These are phyloP conservation scores for Lathyrus aphaca DNA, from an alignment of 306 rosid species.

Conservation along the genomic window DNA sequence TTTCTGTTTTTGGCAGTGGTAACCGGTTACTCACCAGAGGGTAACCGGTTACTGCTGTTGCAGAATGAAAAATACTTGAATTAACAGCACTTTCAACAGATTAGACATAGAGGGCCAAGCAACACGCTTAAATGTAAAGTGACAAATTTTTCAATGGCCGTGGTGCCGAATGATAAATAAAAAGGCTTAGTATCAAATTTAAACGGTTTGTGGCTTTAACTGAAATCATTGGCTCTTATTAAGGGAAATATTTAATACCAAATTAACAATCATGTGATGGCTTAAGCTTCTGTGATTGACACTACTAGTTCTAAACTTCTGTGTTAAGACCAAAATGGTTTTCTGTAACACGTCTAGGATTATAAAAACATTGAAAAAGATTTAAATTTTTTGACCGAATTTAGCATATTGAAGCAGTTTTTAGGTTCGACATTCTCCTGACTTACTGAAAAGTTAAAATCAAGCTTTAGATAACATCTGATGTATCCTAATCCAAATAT, in stretches of 20 bases:
- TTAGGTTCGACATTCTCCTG: constrained; percentile 8
- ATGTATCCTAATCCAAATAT: constrained; percentile 8
- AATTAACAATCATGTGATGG: too few species aligned
- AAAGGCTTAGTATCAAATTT: not conserved
- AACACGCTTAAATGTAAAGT: not conserved
- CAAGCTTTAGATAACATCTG: constrained; percentile 4
- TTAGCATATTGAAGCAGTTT: constrained; percentile 10
- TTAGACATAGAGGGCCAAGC: not conserved
- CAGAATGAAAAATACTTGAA: too few species aligned
- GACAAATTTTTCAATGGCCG: not conserved
- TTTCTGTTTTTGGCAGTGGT: too few species aligned
- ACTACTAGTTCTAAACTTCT: too few species aligned
- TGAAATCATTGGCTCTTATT: not conserved
- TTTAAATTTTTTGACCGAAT: constrained; percentile 9
- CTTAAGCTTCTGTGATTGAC: too few species aligned
- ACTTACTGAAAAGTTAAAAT: constrained; percentile 31
- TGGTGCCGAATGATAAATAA: not conserved
- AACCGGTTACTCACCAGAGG: too few species aligned
- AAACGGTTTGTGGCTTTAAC: not conserved
- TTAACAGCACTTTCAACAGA: too few species aligned
- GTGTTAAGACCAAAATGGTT: not conserved
- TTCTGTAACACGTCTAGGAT: constrained; percentile 12
- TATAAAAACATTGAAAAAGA: not conserved
- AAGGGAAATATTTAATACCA: not conserved
- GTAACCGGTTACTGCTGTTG: too few species aligned